Evolutionary conservation across 176 grass and related monocot genomes (phyloP).

Genomic region (Triticum dicoccoides): DNA sequence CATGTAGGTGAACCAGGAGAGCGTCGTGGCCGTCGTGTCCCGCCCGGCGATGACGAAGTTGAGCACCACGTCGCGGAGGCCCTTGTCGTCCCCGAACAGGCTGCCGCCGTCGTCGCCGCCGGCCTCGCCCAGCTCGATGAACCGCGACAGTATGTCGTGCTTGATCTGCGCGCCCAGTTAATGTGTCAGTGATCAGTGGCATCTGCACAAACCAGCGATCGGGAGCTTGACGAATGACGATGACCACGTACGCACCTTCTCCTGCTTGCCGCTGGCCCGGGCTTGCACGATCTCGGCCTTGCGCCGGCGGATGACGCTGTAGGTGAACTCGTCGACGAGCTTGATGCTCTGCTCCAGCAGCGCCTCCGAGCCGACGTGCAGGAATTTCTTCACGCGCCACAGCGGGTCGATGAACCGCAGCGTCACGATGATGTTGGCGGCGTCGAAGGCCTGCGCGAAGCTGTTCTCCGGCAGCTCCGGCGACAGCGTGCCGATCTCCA

Average conservation of each 20-base stretch:
- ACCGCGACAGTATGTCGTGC: constrained; percentile 91
- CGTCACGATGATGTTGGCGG: constrained; percentile 78
- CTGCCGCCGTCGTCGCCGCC: constrained; percentile 19
- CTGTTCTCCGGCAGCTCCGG: constrained; percentile 75
- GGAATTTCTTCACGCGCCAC: constrained; percentile 76
- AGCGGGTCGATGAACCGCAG: constrained; percentile 84
- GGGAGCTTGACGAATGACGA: background rate
- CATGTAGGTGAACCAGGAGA: constrained; percentile 97
- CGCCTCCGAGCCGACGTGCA: constrained; percentile 69
- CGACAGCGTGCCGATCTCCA: constrained; percentile 83
- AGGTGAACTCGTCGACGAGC: constrained; percentile 85
- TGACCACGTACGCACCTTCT: constrained; percentile 23
- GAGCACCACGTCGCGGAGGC: constrained; percentile 86
- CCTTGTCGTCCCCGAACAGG: constrained; percentile 72
- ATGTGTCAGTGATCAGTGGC: background rate
- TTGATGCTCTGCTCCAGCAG: constrained; percentile 88
- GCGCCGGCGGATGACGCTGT: constrained; percentile 66
- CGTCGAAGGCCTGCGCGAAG: constrained; percentile 83
- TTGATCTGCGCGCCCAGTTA: constrained; percentile 42
- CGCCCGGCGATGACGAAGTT: constrained; percentile 93
- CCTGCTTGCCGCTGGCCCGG: constrained; percentile 45
- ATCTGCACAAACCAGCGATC: background rate
- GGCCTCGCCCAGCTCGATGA: constrained; percentile 82
- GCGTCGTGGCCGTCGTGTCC: constrained; percentile 88
- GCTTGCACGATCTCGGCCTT: constrained; percentile 73